Base-by-base conservation (phyloP, 495 filamentous ascomycete species). In the Penicillium coffeae region DNA sequence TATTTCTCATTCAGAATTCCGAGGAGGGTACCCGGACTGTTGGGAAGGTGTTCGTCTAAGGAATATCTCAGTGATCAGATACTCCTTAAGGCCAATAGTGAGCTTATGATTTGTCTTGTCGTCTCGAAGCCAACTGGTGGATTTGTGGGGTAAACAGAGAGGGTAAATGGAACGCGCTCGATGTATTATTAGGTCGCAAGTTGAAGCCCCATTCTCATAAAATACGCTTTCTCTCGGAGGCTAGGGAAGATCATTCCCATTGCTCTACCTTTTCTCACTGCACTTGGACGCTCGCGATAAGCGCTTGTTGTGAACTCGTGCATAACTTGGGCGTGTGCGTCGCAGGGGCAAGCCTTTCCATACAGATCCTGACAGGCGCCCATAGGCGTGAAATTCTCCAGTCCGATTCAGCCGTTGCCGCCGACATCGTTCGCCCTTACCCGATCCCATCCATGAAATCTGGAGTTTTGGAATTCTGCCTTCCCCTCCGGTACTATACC, bases 361-460 rank as follows among this genome's bases (percentile, higher is more conserved):
- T 47, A 54, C 49, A 58, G 44, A 43, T 37, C 34, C 60, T 56
- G 48, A 65, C 63, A 60, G 58, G 53, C 56, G 52, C 60, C 52
- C 48, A 54, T n/a, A 44, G 47, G 55, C 53, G 48, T 58, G 51
- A 53, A 54, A 56, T 56, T 55, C 62, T 57, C 55, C 32, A 51
- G 42, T 45, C 54, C 50, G 35, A 47, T 30, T 48, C 18, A 40
- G 50, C 44, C 33, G 44, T 55, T 56, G 54, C 57, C 51, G 60
- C 60, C 60, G 47, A 41, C 21, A 34, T 22, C 45, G 13, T 36
- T 37, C 35, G 43, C 45, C 43, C 38, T 48, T 38, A 55, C 47
- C 54, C 54, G 57, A 60, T 57, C 57, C 51, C 48, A 16, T 58
- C 44, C 43, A 62, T 52, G 49, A 56, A 55, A 60, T 45, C 38